Evolutionary conservation across 352 stramenopile genomes (phyloP), one percentile per base, ranked within the genome.

Genomic region (Phytophthora crassamura): DNA sequence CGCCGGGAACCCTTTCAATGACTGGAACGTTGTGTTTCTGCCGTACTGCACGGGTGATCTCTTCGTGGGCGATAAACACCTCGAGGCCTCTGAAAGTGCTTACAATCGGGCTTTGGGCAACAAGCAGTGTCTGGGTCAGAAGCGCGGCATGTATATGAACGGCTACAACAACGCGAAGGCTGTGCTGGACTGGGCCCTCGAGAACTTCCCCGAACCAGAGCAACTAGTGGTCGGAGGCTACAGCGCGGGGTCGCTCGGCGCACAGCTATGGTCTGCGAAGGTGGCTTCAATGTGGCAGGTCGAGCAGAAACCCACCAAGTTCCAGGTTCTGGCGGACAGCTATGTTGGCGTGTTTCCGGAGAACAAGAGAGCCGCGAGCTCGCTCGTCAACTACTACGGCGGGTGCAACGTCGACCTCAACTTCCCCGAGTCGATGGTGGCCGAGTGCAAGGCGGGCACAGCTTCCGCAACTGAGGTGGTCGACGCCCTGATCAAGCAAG

Each of bases 41-140:
- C 80, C 78, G 25, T 89, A 91, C 66, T 91, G 82, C 70, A 88
- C 80, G 35, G 78, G 80, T 11, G 80, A 91, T 32, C 62, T 91
- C 49, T 82, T 89, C 51, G 53, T 84, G 0, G 82, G 82, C 28
- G 79, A 76, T 63, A 45, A 59, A 1, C 12, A 65, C 8, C 32
- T 64, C 9, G 54, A 40, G 15, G 7, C 51, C 11, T 63, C 39
- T 14, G 63, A 80, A 45, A 74, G 68, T 45, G 30, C 18, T 7
- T 61, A 77, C 41, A 76, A 72, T 20, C 40, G 48, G 16, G 40
- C 80, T n/a, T 64, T 87, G 7, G 64, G 60, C 41, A 74, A 80
- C 47, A 62, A 56, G 14, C 57, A 71, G 46, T 82, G 65, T 30
- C 67, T 68, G n/a, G 38, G 36, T 2, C 58, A 70, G 52, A 86